These are phyloP conservation scores for Lactarius trivialis DNA, from an alignment of 768 basidiomycete species.

Conservation along the genomic window DNA sequence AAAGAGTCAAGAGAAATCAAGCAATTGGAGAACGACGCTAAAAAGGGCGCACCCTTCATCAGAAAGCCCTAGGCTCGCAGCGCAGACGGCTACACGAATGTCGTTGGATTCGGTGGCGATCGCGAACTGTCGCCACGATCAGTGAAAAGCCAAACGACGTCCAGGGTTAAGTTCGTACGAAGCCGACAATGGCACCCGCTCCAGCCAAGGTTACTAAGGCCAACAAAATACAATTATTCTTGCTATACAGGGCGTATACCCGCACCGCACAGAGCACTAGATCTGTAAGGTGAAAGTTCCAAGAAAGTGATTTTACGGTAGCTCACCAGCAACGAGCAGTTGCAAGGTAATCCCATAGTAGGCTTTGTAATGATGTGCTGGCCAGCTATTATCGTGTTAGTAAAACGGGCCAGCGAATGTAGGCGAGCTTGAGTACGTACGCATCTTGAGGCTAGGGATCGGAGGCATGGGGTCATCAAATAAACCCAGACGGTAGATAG, in stretches of 20 bases:
- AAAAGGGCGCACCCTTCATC: not conserved
- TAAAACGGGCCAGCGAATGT: not conserved
- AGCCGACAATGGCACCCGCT: not conserved
- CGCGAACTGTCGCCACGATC: not conserved
- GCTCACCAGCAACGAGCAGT: not conserved
- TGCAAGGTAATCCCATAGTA: not conserved
- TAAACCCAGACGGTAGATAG: not conserved
- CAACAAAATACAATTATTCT: not conserved
- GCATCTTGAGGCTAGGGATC: not conserved
- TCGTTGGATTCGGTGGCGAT: not conserved
- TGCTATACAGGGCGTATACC: conserved; percentile 3
- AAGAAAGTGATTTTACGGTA: not conserved
- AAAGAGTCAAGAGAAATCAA: not conserved
- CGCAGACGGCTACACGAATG: not conserved
- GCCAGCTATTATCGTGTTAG: not conserved
- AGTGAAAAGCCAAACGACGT: not conserved
- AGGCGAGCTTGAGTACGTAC: not conserved
- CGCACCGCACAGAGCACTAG: not conserved
- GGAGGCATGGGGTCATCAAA: not conserved
- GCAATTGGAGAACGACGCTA: no score
- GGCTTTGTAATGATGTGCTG: not conserved
- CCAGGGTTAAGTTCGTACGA: not conserved
- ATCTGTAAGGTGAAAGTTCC: not conserved
- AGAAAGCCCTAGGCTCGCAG: not conserved
- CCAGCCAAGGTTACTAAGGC: not conserved